phyloP scores from a whole-genome alignment of 2,329 filamentous ascomycete species.

The Beauveria bassiana region DNA sequence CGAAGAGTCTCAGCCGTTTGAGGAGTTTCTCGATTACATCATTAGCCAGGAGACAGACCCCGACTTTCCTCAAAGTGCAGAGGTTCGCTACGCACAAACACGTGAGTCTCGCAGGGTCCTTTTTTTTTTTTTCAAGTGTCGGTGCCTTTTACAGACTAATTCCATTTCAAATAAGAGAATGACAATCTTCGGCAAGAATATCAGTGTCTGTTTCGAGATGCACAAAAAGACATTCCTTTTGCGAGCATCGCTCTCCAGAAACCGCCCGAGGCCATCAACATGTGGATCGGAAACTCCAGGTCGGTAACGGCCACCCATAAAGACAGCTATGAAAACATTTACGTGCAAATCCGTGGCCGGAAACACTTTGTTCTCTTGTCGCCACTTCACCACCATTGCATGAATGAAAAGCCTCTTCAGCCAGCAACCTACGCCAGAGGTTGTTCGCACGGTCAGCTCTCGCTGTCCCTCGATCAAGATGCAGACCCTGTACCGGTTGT shows the following conservation, averaged over 20 bases:
- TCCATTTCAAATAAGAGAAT: slow-evolving; percentile 48
- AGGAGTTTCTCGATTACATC: slow-evolving; percentile 54
- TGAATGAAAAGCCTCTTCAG: slow-evolving; percentile 53
- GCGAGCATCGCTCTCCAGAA: slow-evolving; percentile 62
- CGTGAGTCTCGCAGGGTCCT: slow-evolving; percentile 37
- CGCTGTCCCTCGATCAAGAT: slow-evolving; percentile 27
- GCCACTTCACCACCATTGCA: slow-evolving; percentile 60
- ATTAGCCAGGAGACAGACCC: slow-evolving; percentile 44
- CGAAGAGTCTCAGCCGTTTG: slow-evolving; percentile 57
- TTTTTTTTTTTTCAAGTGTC: background rate
- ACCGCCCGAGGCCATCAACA: slow-evolving; percentile 66
- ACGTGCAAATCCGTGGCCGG: slow-evolving; percentile 63
- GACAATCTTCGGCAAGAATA: slow-evolving; percentile 76
- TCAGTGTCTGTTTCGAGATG: slow-evolving; percentile 49
- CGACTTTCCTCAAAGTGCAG: slow-evolving; percentile 21
- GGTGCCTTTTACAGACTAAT: background rate
- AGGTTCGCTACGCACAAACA: slow-evolving; percentile 68
- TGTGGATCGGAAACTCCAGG: slow-evolving; percentile 71
- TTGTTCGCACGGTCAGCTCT: slow-evolving; percentile 17
- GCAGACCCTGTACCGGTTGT: slow-evolving; percentile 53
- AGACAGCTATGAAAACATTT: slow-evolving; percentile 81
- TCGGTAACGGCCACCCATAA: slow-evolving; percentile 69
- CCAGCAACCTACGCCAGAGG: slow-evolving; percentile 52
- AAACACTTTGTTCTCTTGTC: slow-evolving; percentile 73
- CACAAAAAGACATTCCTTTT: slow-evolving; percentile 60